phyloP scores from a whole-genome alignment of 1,284 basidiomycete species.

The Stereum hirsutum region DNA sequence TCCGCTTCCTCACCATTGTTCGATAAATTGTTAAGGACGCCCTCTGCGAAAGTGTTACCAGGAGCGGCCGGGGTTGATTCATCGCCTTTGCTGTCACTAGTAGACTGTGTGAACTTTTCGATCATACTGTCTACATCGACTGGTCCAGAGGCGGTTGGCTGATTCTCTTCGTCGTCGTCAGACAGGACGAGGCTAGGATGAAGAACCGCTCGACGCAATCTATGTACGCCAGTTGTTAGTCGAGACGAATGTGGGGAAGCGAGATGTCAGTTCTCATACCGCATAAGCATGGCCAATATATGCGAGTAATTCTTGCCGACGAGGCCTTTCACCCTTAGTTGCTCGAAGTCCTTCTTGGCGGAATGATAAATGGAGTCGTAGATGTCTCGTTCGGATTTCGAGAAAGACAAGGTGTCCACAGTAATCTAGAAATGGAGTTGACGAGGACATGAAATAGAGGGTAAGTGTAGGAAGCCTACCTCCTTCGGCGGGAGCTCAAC shows the following conservation, averaged over 20 bases:
- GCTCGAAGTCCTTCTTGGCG: slow-evolving; percentile 67
- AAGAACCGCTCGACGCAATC: slow-evolving; percentile 79
- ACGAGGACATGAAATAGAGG: not conserved
- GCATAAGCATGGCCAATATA: slow-evolving; percentile 88
- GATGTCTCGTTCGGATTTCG: slow-evolving; percentile 67
- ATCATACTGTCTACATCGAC: slow-evolving; percentile 61
- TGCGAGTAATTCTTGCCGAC: slow-evolving; percentile 84
- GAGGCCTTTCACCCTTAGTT: slow-evolving; percentile 66
- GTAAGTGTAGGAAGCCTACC: slow-evolving; percentile 24
- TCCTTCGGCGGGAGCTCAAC: slow-evolving; percentile 87
- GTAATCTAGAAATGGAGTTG: slow-evolving; percentile 30
- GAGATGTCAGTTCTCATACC: slow-evolving; percentile 31
- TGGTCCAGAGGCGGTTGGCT: slow-evolving; percentile 31
- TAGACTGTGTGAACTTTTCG: slow-evolving; percentile 42
- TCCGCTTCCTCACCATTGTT: slow-evolving; percentile 37
- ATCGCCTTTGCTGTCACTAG: slow-evolving; percentile 2
- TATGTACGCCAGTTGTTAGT: slow-evolving; percentile 20
- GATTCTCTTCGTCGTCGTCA: slow-evolving; percentile 33
- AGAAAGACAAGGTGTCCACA: slow-evolving; percentile 70
- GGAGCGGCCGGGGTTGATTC: no score
- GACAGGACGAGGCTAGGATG: slow-evolving; percentile 73
- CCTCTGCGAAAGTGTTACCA: slow-evolving; percentile 47
- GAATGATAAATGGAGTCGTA: slow-evolving; percentile 71
- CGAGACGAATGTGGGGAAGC: slow-evolving; percentile 1
- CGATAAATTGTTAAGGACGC: slow-evolving; percentile 54